phyloP scores from a whole-genome alignment of 805 yeast genomes.

The Alloascoidea africana region DNA sequence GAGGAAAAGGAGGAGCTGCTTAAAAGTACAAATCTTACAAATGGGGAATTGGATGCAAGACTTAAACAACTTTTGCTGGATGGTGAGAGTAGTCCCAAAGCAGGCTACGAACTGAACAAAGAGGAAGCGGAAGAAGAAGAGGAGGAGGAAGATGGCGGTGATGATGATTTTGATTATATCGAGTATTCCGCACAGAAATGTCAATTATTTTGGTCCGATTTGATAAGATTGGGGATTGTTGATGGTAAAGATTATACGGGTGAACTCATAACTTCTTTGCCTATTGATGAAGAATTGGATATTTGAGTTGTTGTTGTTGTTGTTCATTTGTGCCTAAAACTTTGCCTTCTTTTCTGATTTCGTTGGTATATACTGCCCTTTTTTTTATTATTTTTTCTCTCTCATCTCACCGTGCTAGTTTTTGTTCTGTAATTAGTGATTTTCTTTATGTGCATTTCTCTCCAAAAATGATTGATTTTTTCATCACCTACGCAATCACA shows the following conservation, averaged over 20 bases:
- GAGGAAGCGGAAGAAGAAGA: slow-evolving; percentile 10
- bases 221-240: slow-evolving; percentile 42
- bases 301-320: too few relatives aligned
- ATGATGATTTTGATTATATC: slow-evolving; percentile 66
- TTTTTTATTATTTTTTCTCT: too few relatives aligned
- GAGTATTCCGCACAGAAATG: slow-evolving; percentile 65
- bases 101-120: slow-evolving; percentile 5
- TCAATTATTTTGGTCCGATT: slow-evolving; percentile 59
- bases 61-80: background rate
- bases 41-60: slow-evolving; percentile 1
- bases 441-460: too few relatives aligned
- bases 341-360: too few relatives aligned
- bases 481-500: too few relatives aligned
- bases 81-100: slow-evolving; percentile 7
- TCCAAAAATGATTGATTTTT: too few relatives aligned
- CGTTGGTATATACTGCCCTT: too few relatives aligned
- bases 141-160: slow-evolving; percentile 20
- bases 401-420: too few relatives aligned
- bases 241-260: slow-evolving; percentile 19
- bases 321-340: too few relatives aligned
- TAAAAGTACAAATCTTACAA: slow-evolving; percentile 13
- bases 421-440: too few relatives aligned
- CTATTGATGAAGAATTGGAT: background rate
- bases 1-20: slow-evolving; percentile 25
- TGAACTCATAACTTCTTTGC: background rate